These are phyloP conservation scores for Dactylella cylindrospora DNA, from an alignment of 2,329 filamentous ascomycete species.

Conservation along the genomic window DNA sequence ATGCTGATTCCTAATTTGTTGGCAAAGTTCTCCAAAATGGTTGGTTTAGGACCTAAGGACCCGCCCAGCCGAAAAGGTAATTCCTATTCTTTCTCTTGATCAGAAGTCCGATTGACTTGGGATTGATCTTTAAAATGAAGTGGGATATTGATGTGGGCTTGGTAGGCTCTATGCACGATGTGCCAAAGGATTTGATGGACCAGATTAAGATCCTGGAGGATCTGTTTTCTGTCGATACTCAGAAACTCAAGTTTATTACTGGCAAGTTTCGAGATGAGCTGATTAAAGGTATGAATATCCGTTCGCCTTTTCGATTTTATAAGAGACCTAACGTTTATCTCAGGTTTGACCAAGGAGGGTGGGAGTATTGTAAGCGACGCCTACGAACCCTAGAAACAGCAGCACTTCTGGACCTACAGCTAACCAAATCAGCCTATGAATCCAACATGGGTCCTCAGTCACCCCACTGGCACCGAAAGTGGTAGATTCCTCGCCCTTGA, in stretches of 20 bases:
- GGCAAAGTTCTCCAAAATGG: conserved; percentile 37
- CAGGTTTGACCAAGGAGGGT: conserved; percentile 80
- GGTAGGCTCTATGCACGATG: conserved; percentile 82
- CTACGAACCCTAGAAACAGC: too few species aligned
- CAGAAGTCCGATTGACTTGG: background rate
- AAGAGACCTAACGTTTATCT: conserved; percentile 38
- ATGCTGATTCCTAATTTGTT: conserved; percentile 24
- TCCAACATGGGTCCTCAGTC: conserved; percentile 90
- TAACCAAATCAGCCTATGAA: conserved; percentile 76
- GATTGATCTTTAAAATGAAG: background rate
- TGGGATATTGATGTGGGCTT: conserved; percentile 2
- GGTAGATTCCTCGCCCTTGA: conserved; percentile 88
- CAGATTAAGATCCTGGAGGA: conserved; percentile 85
- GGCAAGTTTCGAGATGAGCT: conserved; percentile 87
- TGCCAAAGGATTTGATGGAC: conserved; percentile 61
- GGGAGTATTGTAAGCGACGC: conserved; percentile 77
- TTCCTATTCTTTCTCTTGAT: conserved; percentile 1
- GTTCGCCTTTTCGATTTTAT: background rate
- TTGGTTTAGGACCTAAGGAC: conserved; percentile 40
- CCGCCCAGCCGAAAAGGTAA: conserved; percentile 49
- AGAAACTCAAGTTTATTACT: conserved; percentile 86
- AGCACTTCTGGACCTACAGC: background rate
- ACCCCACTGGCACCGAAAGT: conserved; percentile 81
- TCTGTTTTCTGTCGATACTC: conserved; percentile 72
- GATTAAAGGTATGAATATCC: conserved; percentile 66